A percentile compares a stretch with the other conserved stretches of the same genome.
Evolutionary conservation across 2,329 filamentous ascomycete genomes (phyloP).

Genomic region (Sporothrix globosa): DNA sequence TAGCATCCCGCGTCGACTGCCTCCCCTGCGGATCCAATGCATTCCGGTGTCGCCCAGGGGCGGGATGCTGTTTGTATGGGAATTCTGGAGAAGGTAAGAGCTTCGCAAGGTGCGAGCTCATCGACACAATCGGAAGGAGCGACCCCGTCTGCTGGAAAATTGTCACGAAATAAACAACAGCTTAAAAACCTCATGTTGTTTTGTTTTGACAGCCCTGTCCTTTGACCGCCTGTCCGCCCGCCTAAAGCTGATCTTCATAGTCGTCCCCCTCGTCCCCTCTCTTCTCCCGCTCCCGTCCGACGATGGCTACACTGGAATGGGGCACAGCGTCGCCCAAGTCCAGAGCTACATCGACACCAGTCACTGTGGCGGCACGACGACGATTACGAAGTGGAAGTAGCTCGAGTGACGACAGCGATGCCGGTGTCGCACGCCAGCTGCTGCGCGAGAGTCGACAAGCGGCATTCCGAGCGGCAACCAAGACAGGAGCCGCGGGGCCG

Average conservation of each 20-base stretch:
- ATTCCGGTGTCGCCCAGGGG: conserved; percentile 16
- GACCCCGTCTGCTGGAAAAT: background rate
- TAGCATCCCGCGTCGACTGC: background rate
- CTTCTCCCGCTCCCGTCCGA: background rate
- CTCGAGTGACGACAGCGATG: background rate
- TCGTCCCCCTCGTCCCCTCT: background rate
- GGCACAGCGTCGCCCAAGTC: background rate
- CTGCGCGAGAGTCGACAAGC: background rate
- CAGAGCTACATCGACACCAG: background rate
- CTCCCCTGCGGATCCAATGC: background rate
- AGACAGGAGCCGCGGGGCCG: background rate
- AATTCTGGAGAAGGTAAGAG: background rate
- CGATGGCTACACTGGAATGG: background rate
- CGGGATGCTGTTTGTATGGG: background rate
- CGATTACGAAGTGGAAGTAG: background rate
- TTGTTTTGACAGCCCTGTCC: background rate
- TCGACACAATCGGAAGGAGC: background rate
- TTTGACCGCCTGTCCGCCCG: too few species aligned
- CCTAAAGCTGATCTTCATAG: background rate
- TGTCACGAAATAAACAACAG: background rate
- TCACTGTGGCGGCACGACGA: background rate
- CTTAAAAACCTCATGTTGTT: too few species aligned
- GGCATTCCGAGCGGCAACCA: background rate
- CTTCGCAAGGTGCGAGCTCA: background rate
- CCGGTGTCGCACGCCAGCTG: background rate